phyloP scores from a whole-genome alignment of 148 eudicot species.

The Chenopodium suecicum region DNA sequence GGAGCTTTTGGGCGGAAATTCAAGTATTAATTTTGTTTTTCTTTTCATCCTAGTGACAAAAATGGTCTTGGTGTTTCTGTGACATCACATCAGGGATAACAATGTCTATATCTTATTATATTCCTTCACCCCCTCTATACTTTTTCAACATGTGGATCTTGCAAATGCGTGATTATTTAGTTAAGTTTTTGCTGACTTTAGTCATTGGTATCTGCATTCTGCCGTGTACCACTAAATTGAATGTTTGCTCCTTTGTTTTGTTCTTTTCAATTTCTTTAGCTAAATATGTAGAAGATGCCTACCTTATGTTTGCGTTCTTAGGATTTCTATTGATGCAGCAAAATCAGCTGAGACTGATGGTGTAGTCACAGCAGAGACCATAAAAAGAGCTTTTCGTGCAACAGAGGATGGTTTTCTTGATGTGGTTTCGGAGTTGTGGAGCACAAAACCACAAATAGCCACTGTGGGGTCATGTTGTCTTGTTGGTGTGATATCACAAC shows the following conservation, averaged over 20 bases:
- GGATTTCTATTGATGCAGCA: slow-evolving; percentile 55
- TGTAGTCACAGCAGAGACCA: slow-evolving; percentile 57
- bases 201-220: not conserved
- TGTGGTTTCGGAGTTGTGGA: slow-evolving; percentile 51
- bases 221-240: not conserved
- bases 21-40: not conserved
- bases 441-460: slow-evolving; percentile 49
- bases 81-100: not conserved
- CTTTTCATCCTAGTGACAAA: not conserved
- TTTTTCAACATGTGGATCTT: not conserved
- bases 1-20: not conserved
- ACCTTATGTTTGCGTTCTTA: slow-evolving; percentile 37
- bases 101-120: too few species aligned
- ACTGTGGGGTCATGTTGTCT: slow-evolving; percentile 71
- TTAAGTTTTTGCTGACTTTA: not conserved
- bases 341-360: slow-evolving; percentile 43
- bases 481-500: slow-evolving; percentile 53
- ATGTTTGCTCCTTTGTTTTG: not conserved
- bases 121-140: not conserved
- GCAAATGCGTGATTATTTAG: not conserved
- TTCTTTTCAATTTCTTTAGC: not conserved
- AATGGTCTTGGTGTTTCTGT: not conserved
- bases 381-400: slow-evolving; percentile 52
- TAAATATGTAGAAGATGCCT: slow-evolving; percentile 16
- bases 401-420: slow-evolving; percentile 64